Evolutionary conservation across 2,329 filamentous ascomycete species (phyloP).

Genomic region (Teratosphaeria viscida): DNA sequence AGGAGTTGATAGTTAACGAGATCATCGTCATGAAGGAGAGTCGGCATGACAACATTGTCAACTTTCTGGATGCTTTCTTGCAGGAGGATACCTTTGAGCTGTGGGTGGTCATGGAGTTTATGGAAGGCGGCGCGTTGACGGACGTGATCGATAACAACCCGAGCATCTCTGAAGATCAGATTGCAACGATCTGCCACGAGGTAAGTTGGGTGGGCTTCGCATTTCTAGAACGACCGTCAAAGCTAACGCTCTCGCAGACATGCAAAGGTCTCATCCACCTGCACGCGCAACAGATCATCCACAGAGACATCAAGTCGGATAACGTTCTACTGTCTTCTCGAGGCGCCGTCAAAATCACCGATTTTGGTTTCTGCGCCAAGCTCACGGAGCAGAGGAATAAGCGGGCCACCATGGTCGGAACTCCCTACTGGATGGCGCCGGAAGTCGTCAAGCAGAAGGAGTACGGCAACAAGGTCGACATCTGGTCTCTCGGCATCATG

Average conservation of each 20-base stretch:
- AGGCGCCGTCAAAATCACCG: conserved; percentile 89
- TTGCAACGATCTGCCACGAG: conserved; percentile 93
- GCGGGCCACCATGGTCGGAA: conserved; percentile 97
- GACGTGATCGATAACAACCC: conserved; percentile 98
- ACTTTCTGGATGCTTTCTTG: conserved; percentile 93
- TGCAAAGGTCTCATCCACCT: conserved; percentile 91
- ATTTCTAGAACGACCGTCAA: not conserved
- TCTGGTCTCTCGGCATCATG: conserved; percentile 99
- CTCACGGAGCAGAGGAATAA: conserved; percentile 94
- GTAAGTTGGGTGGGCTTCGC: conserved; percentile 43
- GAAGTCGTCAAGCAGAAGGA: conserved; percentile 99
- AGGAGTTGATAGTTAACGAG: conserved; percentile 97
- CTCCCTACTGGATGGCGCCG: conserved; percentile 99
- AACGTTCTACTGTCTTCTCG: conserved; percentile 91
- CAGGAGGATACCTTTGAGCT: conserved; percentile 89
- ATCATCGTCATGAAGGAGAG: conserved; percentile 99
- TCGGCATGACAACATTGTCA: conserved; percentile 96
- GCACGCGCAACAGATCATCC: conserved; percentile 92
- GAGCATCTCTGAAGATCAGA: conserved; percentile 89
- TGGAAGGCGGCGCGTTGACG: conserved; percentile 95
- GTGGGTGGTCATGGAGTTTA: conserved; percentile 99
- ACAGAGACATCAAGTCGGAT: conserved; percentile 98
- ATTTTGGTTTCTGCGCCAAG: conserved; percentile 99
- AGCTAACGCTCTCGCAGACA: conserved; percentile 47
- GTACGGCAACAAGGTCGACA: conserved; percentile 95